Conservation (phyloP, 768 basidiomycete genomes). For the Lentinula lateritia region DNA sequence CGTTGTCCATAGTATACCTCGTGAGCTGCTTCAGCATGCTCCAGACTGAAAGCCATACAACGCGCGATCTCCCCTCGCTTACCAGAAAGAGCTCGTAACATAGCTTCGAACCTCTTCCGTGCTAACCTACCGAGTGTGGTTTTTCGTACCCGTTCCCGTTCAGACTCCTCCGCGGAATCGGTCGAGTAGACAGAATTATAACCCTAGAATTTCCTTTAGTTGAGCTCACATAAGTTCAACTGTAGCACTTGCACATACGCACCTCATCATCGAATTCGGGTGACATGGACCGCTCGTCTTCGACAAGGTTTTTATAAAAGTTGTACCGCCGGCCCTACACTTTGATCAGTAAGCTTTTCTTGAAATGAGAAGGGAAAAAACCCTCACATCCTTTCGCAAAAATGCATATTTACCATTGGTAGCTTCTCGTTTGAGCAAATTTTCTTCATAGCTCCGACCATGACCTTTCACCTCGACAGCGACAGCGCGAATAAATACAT, state of each 20-base stretch:
- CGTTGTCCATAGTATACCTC: slow-evolving; percentile 47
- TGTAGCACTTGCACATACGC: slow-evolving; percentile 11
- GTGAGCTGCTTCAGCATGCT: slow-evolving; percentile 92
- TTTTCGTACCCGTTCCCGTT: slow-evolving; percentile 77
- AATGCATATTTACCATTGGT: slow-evolving; percentile 83
- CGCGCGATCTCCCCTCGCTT: slow-evolving; percentile 87
- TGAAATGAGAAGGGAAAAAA: background rate
- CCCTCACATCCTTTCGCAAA: slow-evolving; percentile 51
- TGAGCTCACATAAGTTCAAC: background rate
- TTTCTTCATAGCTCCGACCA: slow-evolving; percentile 70
- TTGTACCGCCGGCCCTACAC: slow-evolving; percentile 65
- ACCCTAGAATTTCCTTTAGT: slow-evolving; percentile 40
- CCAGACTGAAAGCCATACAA: slow-evolving; percentile 96
- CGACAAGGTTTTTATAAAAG: slow-evolving; percentile 65
- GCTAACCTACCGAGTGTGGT: slow-evolving; percentile 75
- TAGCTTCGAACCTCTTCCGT: slow-evolving; percentile 80
- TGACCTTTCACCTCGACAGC: slow-evolving; percentile 82
- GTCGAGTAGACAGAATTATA: slow-evolving; percentile 87
- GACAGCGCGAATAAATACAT: slow-evolving; percentile 82
- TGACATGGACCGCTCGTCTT: slow-evolving; percentile 46
- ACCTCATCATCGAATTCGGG: slow-evolving; percentile 83
- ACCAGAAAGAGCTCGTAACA: slow-evolving; percentile 83
- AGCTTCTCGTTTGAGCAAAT: slow-evolving; percentile 68
- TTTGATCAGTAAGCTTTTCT: slow-evolving; percentile 1
- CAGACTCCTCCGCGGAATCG: slow-evolving; percentile 92